Evolutionary conservation across 2,329 filamentous ascomycete species (phyloP), one percentile per base, ranked within the genome.

Genomic region (Diaporthe nobilis): DNA sequence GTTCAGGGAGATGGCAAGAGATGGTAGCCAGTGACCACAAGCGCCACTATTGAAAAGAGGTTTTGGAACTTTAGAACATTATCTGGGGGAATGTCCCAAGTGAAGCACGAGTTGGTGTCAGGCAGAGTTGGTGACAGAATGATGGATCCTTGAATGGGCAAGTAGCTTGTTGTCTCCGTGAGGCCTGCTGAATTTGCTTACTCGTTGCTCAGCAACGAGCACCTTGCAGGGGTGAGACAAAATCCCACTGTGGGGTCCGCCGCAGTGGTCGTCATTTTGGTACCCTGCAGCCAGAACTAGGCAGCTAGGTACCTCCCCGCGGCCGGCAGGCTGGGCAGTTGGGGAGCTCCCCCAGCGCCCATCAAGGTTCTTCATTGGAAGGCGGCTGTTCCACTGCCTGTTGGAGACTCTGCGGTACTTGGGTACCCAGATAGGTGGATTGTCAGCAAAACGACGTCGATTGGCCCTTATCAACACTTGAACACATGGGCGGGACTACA

Each of bases 201-300:
- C 39, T 73, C 20, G 71, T 77, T 75, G 73, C 75, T 31, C 17
- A 51, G 75, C 75, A 77, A 77, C 75, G 51, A 28, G 63, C 44
- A 20, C 49, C 8, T 55, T 53, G 34, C 65, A 55, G 49, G 65
- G 47, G 49, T 2, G 31, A 31, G 10, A 17, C 8, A 28, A 51
- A 20, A 25, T 10, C 63, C 65, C 49, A 70, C 65, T 70, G 49
- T 55, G 65, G 65, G 34, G 65, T 55, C 34, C 20, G 9, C 13
- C 5, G 9, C 28, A 28, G 53, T 31, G 7, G 12, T 31, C 13
- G 8, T 8, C 9, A 12, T 22, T 31, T 47, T 47, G 37, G 60
- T 47, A 42, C 39, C 60, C 60, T 63, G 39, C 39, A 47, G 60
- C 42, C 60, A 63, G 28, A 63, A 37, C 31, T 37, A n/a, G 20